A percentile compares a stretch with the other conserved stretches of the same genome.
These are phyloP conservation scores for Pinus albicaulis DNA, from an alignment of 75 land plant genomes.

Conservation along the genomic window DNA sequence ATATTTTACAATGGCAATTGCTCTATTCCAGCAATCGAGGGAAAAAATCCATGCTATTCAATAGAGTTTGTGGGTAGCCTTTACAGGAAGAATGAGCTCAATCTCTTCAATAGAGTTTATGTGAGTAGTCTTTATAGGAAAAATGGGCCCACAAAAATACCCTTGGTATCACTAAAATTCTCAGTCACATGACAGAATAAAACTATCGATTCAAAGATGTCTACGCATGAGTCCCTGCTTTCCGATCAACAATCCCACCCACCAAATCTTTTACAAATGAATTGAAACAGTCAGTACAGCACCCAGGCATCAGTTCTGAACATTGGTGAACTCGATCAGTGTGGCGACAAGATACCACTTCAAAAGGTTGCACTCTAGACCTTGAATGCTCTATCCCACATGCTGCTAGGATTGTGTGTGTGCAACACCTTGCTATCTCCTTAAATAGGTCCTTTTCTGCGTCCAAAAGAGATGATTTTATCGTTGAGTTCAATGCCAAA, in stretches of 20 bases:
- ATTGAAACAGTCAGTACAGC: conserved; percentile 45
- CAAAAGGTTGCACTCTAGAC: conserved; percentile 16
- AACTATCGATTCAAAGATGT: not conserved
- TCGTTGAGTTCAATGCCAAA: not conserved
- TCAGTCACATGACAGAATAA: not conserved
- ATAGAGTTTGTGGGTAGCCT: not conserved
- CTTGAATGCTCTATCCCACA: conserved; percentile 40
- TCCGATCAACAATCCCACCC: conserved; percentile 13
- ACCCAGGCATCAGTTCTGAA: conserved; percentile 19
- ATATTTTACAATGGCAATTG: not conserved
- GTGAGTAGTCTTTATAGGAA: not conserved
- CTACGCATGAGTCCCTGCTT: not conserved
- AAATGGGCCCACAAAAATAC: not conserved
- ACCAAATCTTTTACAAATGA: conserved; percentile 34
- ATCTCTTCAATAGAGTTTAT: not conserved
- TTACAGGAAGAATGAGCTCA: not conserved
- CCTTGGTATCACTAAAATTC: not conserved
- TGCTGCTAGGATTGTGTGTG: conserved; percentile 56
- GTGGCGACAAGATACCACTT: conserved; percentile 37
- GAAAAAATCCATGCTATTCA: not conserved
- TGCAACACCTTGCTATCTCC: conserved; percentile 46
- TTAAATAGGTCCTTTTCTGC: conserved; percentile 33
- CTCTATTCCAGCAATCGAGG: not conserved
- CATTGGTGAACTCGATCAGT: conserved; percentile 8
- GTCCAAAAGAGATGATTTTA: not conserved